Evolutionary conservation across 176 grass and related monocot species (phyloP), one percentile per base, ranked within the genome.

Genomic region (Saccharum spontaneum): DNA sequence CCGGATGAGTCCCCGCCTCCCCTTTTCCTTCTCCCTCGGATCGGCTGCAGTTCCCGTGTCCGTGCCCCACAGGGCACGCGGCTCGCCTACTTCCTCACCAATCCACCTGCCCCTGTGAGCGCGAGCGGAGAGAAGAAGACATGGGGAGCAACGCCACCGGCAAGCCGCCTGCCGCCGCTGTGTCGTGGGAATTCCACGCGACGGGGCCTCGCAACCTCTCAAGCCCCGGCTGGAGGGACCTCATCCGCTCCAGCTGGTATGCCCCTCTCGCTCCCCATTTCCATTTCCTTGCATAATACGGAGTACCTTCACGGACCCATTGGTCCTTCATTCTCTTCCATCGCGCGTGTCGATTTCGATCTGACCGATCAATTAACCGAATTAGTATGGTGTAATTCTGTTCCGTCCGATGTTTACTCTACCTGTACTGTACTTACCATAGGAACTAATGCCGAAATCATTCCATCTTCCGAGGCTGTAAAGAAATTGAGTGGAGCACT

Each of bases 171-270:
- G 65, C 22, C 40, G 69, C 67, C 30, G 54, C 62, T 69, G 62
- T 88, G 83, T 88, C 87, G 16, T 92, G 89, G 80, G 95, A 94
- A 16, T 97, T 94, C 88, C 95, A 91, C 76, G 78, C 84, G 45
- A 91, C 95, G 45, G 92, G 95, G 28, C 95, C 90, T 44, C 95
- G 92, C 59, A 83, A 94, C 74, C 86, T 97, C 75, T 86, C 95
- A 82, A 89, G 68, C n/a, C 95, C 95, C 6, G 82, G 91, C 69
- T 97, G 94, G 94, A 90, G 94, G 64, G 92, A 97, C 77, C 91
- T 97, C 87, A 92, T 97, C 76, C 85, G 77, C 16, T 92, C 95
- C 33, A 92, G 88, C 84, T 97, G 95, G 92, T 84, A 62, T 45
- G 18, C 26, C 83, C 49, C 3, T 67, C 26, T 37, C 48, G 59